Percentiles rank a stretch among this genome's conserved stretches.
These are phyloP conservation scores for Fusarium domesticum DNA, from an alignment of 2,329 filamentous ascomycete genomes.

Conservation along the genomic window DNA sequence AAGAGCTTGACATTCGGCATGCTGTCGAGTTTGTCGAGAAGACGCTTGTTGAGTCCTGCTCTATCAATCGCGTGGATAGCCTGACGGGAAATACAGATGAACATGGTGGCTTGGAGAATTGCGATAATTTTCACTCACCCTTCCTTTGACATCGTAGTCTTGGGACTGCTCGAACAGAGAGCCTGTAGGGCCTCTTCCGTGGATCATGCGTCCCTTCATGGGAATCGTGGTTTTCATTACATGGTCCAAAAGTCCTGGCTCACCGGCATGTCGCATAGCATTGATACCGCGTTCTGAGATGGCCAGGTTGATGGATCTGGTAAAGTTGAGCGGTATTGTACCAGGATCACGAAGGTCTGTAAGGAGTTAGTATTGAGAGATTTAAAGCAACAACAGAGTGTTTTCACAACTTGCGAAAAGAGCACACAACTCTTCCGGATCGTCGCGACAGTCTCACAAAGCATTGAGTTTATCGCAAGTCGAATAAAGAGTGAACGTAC, in stretches of 20 bases:
- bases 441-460: constrained; percentile 1
- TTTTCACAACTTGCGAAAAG: not conserved
- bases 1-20: constrained; percentile 87
- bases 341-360: constrained; percentile 81
- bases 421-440: not conserved
- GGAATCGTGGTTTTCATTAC: constrained; percentile 79
- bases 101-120: not conserved
- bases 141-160: constrained; percentile 83
- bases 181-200: constrained; percentile 64
- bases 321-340: constrained; percentile 88
- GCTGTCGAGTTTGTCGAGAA: constrained; percentile 78
- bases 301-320: constrained; percentile 96
- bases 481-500: constrained; percentile 53
- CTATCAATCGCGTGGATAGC: constrained; percentile 84
- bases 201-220: constrained; percentile 97
- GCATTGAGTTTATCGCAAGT: not conserved
- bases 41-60: constrained; percentile 73
- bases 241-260: constrained; percentile 65
- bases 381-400: constrained; percentile 3
- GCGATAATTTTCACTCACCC: constrained; percentile 52
- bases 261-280: constrained; percentile 70
- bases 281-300: constrained; percentile 92
- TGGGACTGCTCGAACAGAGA: constrained; percentile 77
- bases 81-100: constrained; percentile 43
- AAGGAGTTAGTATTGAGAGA: constrained; percentile 17